Evolutionary conservation across 192 early-diverging fungal species (phyloP), one percentile per base, ranked within the genome.

Genomic region (Anaeromyces robustus): DNA sequence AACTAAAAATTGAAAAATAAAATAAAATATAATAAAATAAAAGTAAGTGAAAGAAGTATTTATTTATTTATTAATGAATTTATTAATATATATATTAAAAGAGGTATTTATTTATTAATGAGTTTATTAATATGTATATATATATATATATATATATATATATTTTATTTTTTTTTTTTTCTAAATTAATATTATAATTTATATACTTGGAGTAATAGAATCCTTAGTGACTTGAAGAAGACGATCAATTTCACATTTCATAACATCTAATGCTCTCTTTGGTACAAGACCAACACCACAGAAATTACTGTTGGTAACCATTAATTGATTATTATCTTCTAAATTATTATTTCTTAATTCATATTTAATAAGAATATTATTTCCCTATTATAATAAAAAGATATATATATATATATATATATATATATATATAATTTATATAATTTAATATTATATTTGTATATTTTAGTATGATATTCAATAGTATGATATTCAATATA

Each of bases 1-100:
- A n/a, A 68, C 52, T 68, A n/a, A 52, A 22, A 52, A 82, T 81
- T 96, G 93, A 80, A 95, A 97, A 79, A 95, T 95, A 18, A 93
- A 86, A 81, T 95, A 93, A 30, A 88, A 87, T 84, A 92, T 83
- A 28, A 86, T 9, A 34, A 7, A 7, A 34, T 34, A 34, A 34
- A 34, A 34, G 12, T 7, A 34, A 34, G 12, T 7, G 12, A 22
- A 37, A 68, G 4, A n/a, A n/a, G n/a, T n/a, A n/a, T n/a, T n/a
- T n/a, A n/a, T n/a, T n/a, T n/a, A n/a, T n/a, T n/a, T n/a, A n/a
- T n/a, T n/a, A n/a, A n/a, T n/a, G n/a, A n/a, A n/a, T n/a, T n/a
- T n/a, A n/a, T n/a, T n/a, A n/a, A n/a, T n/a, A n/a, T n/a, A n/a
- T n/a, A n/a, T n/a, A n/a, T n/a, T n/a, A n/a, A n/a, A n/a, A n/a